A percentile compares a stretch with the other conserved stretches of the same genome.
Evolutionary conservation across 495 filamentous ascomycete genomes (phyloP).

Genomic region (Penicillium cataractarum): DNA sequence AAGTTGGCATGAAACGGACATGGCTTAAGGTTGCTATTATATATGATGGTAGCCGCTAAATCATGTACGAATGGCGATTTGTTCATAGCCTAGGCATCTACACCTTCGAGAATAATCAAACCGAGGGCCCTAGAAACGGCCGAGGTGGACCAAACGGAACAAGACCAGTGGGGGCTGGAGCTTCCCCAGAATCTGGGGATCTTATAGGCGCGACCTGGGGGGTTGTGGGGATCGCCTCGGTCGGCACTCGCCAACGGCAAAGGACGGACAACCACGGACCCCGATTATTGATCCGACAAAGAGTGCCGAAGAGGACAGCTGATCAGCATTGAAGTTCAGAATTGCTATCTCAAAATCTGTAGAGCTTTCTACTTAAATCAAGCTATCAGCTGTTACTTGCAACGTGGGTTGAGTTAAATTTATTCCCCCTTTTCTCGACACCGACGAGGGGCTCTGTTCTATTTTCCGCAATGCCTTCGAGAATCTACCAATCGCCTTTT

Average conservation of each 20-base stretch:
- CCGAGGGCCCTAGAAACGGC: conserved; percentile 5
- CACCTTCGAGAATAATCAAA: not conserved
- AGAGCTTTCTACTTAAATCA: not conserved
- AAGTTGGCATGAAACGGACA: not conserved
- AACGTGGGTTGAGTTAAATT: not conserved
- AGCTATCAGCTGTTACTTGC: no score
- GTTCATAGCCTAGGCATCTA: not conserved
- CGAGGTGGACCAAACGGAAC: not conserved
- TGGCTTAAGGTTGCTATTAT: not conserved
- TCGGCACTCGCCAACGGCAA: conserved; percentile 16
- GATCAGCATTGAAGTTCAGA: not conserved
- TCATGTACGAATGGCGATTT: not conserved
- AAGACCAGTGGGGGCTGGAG: not conserved
- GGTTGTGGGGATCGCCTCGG: not conserved
- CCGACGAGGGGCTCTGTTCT: not conserved
- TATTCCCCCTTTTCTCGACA: not conserved
- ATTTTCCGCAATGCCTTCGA: conserved; percentile 27
- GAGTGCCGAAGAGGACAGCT: not conserved
- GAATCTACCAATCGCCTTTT: conserved; percentile 30
- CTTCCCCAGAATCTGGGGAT: conserved; percentile 12
- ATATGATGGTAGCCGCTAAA: not conserved
- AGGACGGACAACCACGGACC: not conserved
- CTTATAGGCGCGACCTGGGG: conserved; percentile 3
- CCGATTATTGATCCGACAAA: not conserved
- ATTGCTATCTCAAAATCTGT: not conserved